phyloP scores from a whole-genome alignment of 768 basidiomycete genomes.

The Brasilioporus rufonigricans region DNA sequence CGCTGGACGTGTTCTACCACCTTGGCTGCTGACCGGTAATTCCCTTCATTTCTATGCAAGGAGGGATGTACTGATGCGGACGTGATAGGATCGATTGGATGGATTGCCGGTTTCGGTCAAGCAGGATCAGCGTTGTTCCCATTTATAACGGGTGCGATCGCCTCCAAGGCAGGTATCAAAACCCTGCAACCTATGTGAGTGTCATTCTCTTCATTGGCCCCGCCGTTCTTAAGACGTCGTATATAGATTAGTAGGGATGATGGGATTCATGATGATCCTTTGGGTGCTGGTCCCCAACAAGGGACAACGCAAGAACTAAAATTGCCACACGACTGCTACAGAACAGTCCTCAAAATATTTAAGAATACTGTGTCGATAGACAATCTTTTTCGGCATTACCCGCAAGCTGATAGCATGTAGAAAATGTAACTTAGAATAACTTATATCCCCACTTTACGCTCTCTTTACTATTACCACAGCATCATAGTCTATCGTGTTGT shows the following conservation, averaged over 20 bases:
- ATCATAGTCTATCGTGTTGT: no score
- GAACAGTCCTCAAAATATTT: no score
- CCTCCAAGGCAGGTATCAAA: conserved; percentile 53
- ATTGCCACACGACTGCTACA: no score
- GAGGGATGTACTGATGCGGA: not conserved
- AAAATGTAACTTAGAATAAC: no score
- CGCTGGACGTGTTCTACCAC: conserved; percentile 63
- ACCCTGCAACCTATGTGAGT: conserved; percentile 37
- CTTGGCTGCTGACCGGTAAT: conserved; percentile 57
- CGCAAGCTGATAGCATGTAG: no score
- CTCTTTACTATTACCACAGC: no score
- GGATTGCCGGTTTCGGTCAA: conserved; percentile 68
- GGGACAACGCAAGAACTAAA: conserved; percentile 18
- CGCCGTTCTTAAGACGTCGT: not conserved
- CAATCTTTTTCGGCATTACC: conserved; percentile 13
- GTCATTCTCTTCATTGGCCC: not conserved
- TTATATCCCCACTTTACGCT: no score
- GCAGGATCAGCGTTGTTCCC: conserved; percentile 74
- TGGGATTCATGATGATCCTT: conserved; percentile 40
- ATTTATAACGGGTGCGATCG: conserved; percentile 69
- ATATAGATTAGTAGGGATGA: conserved; percentile 37
- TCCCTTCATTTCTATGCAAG: not conserved
- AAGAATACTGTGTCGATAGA: no score
- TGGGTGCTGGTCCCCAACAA: conserved; percentile 42
- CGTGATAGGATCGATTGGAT: conserved; percentile 52